phyloP scores from a whole-genome alignment of 2,329 filamentous ascomycete genomes.

The Endoconidiophora polonica region DNA sequence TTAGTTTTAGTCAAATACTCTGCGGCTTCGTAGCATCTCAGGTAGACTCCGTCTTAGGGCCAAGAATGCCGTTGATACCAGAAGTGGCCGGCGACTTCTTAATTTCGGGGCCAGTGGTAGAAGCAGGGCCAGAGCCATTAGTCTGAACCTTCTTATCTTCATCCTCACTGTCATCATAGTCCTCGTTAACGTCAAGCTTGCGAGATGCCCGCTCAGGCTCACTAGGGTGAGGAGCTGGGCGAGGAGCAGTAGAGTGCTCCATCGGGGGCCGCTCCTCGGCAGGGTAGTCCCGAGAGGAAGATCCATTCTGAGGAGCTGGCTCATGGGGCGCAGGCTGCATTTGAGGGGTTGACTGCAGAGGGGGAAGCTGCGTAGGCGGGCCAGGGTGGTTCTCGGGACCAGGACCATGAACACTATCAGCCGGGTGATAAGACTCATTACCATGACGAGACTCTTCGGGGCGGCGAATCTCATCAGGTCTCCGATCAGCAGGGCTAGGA shows the following conservation, averaged over 20 bases:
- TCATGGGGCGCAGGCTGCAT: conserved; percentile 38
- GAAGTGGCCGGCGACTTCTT: conserved; percentile 29
- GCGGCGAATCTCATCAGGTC: conserved; percentile 43
- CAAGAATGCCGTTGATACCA: conserved; percentile 31
- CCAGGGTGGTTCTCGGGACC: conserved; percentile 34
- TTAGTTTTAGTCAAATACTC: conserved; percentile 1
- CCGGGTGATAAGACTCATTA: conserved; percentile 75
- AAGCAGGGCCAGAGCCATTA: conserved; percentile 24
- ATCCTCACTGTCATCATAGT: conserved; percentile 89
- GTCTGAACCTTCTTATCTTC: conserved; percentile 51
- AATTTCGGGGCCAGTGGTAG: conserved; percentile 36
- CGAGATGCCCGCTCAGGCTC: conserved; percentile 73
- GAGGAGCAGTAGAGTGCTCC: conserved; percentile 21
- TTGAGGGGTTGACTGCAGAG: conserved; percentile 44
- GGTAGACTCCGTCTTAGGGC: conserved; percentile 30
- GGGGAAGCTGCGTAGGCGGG: conserved; percentile 37
- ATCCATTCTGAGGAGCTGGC: conserved; percentile 21
- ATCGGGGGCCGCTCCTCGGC: conserved; percentile 40
- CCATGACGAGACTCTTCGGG: conserved; percentile 46
- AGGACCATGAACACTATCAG: conserved; percentile 72
- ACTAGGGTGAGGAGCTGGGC: conserved; percentile 26
- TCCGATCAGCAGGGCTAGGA: conserved; percentile 62
- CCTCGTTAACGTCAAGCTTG: conserved; percentile 94
- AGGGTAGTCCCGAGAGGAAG: conserved; percentile 34
- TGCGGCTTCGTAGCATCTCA: conserved; percentile 2